Conservation (phyloP, 805 yeast species). For the Wickerhamiella domercqiae region DNA sequence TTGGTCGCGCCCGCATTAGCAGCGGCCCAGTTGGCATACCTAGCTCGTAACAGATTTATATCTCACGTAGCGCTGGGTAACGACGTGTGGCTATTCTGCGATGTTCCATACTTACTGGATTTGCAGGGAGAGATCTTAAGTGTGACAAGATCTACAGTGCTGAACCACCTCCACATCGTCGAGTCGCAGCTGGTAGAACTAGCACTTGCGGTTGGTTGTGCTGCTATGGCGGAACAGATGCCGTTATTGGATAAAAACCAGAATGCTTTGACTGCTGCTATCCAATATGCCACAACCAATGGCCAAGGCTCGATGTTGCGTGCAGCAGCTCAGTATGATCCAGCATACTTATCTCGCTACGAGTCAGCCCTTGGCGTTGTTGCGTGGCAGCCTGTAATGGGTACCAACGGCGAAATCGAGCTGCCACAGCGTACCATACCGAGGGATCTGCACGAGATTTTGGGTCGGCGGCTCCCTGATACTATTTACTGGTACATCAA, state of each 20-base stretch:
- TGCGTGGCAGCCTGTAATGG: slow-evolving; percentile 59
- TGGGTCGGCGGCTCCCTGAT: slow-evolving; percentile 74
- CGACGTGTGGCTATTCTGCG: slow-evolving; percentile 49
- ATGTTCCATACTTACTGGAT: slow-evolving; percentile 55
- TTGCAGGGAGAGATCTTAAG: slow-evolving; percentile 52
- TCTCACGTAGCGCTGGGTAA: slow-evolving; percentile 69
- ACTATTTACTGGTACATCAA: slow-evolving; percentile 73
- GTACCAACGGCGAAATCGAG: slow-evolving; percentile 51
- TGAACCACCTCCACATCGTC: slow-evolving; percentile 37
- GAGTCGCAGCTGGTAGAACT: slow-evolving; percentile 60
- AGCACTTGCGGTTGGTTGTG: slow-evolving; percentile 54
- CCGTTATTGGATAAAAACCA: slow-evolving; percentile 7
- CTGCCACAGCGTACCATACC: slow-evolving; percentile 37
- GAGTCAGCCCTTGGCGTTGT: slow-evolving; percentile 56
- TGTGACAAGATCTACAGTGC: background rate
- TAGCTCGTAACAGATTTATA: slow-evolving; percentile 38
- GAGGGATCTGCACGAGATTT: slow-evolving; percentile 61
- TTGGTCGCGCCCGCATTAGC: slow-evolving; percentile 73
- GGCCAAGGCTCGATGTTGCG: slow-evolving; percentile 19
- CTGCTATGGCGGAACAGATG: slow-evolving; percentile 10
- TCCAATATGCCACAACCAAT: slow-evolving; percentile 16
- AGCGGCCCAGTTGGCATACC: slow-evolving; percentile 62
- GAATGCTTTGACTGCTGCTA: slow-evolving; percentile 12
- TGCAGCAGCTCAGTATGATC: slow-evolving; percentile 16
- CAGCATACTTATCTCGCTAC: slow-evolving; percentile 32